Conservation (phyloP, 2,329 filamentous ascomycete genomes). For the Elsinoe necatrix region DNA sequence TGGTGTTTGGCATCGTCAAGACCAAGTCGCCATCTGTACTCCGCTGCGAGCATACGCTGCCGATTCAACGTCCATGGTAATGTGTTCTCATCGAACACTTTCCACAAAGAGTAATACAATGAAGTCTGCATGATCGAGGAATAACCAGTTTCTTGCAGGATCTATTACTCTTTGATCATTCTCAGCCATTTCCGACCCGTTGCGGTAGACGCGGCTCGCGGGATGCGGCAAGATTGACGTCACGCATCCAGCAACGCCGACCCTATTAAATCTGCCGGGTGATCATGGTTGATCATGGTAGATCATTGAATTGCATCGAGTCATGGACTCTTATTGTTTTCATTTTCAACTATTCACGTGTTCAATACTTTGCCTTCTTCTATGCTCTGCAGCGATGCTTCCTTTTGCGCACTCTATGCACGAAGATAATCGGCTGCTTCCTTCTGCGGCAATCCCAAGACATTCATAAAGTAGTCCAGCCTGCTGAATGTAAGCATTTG, state of each 20-base stretch:
- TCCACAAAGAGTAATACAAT: background rate
- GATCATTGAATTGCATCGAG: background rate
- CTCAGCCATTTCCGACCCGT: background rate
- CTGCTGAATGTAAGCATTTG: slow-evolving; percentile 40
- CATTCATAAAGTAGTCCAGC: slow-evolving; percentile 55
- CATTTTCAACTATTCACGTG: background rate
- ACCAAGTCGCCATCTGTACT: background rate
- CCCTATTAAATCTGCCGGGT: background rate
- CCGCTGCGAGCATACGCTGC: background rate
- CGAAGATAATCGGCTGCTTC: slow-evolving; percentile 37
- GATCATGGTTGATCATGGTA: background rate
- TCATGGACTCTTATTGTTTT: background rate
- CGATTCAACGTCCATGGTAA: background rate
- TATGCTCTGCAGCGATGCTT: background rate
- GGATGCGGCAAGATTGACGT: background rate
- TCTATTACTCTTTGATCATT: background rate
- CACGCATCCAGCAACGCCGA: background rate
- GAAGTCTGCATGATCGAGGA: background rate
- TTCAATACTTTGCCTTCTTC: background rate
- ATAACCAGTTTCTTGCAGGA: background rate
- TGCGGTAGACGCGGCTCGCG: background rate
- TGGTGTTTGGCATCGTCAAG: background rate
- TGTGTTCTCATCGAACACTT: background rate
- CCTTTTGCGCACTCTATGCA: background rate
- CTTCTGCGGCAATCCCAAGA: slow-evolving; percentile 49